Percentiles rank a stretch among this genome's conserved stretches.
Evolutionary conservation across 1,284 basidiomycete genomes (phyloP).

Genomic region (Flammula alnicola): DNA sequence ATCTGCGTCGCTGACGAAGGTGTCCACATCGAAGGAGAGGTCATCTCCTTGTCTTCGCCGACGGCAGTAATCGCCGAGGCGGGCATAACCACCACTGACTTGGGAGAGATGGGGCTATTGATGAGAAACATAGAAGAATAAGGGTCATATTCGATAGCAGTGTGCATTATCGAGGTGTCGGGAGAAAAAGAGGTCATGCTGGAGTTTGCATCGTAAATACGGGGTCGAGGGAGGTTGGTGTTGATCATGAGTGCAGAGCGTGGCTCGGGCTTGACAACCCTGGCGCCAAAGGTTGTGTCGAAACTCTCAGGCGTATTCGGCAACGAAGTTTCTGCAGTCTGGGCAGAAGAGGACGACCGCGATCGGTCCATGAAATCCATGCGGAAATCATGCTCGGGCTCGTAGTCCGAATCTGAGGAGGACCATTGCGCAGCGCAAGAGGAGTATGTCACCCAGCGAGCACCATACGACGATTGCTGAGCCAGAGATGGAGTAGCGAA

Average conservation of each 20-base stretch:
- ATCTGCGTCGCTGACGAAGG: conserved; percentile 40
- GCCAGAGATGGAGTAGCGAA: conserved; percentile 50
- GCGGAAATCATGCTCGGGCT: conserved; percentile 29
- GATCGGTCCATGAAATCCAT: conserved; percentile 36
- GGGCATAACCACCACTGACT: conserved; percentile 42
- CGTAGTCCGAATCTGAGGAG: conserved; percentile 34
- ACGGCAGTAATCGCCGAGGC: conserved; percentile 44
- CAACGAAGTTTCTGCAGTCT: conserved; percentile 45
- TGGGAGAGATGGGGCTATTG: conserved; percentile 42
- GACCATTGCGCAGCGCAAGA: conserved; percentile 44
- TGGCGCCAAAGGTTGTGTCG: conserved; percentile 43
- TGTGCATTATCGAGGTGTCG: conserved; percentile 69
- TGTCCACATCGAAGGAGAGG: conserved; percentile 45
- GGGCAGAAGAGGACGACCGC: conserved; percentile 31
- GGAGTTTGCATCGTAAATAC: conserved; percentile 56
- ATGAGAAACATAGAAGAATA: conserved; percentile 60
- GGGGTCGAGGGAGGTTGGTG: conserved; percentile 55
- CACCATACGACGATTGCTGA: conserved; percentile 40
- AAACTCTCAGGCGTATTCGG: conserved; percentile 57
- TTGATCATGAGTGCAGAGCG: conserved; percentile 61
- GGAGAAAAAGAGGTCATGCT: conserved; percentile 55
- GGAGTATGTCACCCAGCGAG: conserved; percentile 39
- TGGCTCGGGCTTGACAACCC: conserved; percentile 32
- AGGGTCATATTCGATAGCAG: conserved; percentile 65
- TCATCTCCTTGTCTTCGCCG: conserved; percentile 51